Base-by-base conservation (phyloP, 352 stramenopile species). In the Globisporangium carolinianum region DNA sequence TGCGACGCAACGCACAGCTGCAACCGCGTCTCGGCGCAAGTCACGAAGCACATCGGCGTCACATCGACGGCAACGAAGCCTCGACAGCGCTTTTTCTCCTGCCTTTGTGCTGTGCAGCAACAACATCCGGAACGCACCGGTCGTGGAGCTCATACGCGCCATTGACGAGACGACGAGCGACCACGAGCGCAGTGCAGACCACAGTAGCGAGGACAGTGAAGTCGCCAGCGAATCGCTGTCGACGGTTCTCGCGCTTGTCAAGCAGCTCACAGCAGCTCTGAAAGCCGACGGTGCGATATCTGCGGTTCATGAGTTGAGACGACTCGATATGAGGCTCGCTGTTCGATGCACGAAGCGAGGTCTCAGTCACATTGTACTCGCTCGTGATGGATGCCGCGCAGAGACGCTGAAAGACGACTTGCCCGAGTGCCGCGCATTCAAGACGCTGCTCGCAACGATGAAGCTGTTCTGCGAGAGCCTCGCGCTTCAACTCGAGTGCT, bases 341-440 rank as follows among this genome's bases (percentile, higher is more conserved):
- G 17, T 11, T 9, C 42, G 48, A 0, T 53, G 3, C 15, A 37
- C 11, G 3, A 14, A 4, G 6, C 35, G 24, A 32, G 24, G 24
- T 32, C 24, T 32, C 2, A 32, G 24, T 32, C 24, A 32, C 24
- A 17, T 62, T 6, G 0, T 36, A 38, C 60, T 14, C 56, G 53
- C 41, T 64, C 41, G 51, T 76, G 60, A n/a, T 15, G 15, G 45
- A 17, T 47, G 14, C 4, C 48, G 17, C 51, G 46, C 68, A 83
- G 73, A 66, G 36, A 63, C 43, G 39, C 60, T 91, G 8, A 95
- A 96, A 69, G 73, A 93, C 50, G 78, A 88, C 18, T 68, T 97
- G 24, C 84, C 81, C 0, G 73, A 91, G 47, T 88, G 75, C 24
- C 62, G 79, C 1, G 79, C 62, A 8, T 59, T 96, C 15, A 76